Evolutionary conservation across 352 stramenopile species (phyloP).

Genomic region (Phytophthora megakarya): DNA sequence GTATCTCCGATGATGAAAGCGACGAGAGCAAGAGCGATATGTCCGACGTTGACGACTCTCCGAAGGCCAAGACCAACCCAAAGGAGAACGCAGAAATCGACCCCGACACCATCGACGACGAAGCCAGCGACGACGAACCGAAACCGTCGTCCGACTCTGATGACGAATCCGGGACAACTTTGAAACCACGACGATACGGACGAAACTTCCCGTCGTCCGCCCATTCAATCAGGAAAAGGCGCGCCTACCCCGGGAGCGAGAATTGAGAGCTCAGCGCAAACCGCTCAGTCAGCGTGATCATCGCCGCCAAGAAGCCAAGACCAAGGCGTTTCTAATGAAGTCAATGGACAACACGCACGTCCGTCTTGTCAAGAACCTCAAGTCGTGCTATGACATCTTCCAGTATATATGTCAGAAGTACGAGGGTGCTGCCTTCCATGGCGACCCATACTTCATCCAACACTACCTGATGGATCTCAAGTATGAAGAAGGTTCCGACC

Average conservation of each 20-base stretch:
- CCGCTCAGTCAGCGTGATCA: background rate
- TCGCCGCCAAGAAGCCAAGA: constrained; percentile 16
- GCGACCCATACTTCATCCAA: constrained; percentile 6
- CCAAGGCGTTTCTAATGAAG: constrained; percentile 26
- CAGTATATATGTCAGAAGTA: constrained; percentile 3
- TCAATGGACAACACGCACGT: constrained; percentile 32
- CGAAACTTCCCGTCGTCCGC: background rate
- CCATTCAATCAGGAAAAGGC: background rate
- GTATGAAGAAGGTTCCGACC: background rate
- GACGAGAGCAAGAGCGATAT: background rate
- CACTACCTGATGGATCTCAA: background rate
- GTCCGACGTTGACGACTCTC: background rate
- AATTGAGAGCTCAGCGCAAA: background rate
- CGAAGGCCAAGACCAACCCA: background rate
- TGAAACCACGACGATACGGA: background rate
- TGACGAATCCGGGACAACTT: constrained; percentile 2
- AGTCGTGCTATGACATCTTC: background rate
- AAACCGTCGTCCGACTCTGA: constrained; percentile 7
- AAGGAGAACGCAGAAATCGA: background rate
- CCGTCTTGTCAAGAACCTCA: constrained; percentile 18
- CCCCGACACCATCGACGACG: constrained; percentile 1
- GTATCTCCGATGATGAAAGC: background rate
- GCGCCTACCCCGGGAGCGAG: constrained; percentile 1
- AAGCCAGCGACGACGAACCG: constrained; percentile 10
- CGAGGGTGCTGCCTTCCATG: background rate